A percentile compares a stretch with the other conserved stretches of the same genome.
phyloP scores from a whole-genome alignment of 192 early-diverging fungal genomes.

The Coemansia sp. region DNA sequence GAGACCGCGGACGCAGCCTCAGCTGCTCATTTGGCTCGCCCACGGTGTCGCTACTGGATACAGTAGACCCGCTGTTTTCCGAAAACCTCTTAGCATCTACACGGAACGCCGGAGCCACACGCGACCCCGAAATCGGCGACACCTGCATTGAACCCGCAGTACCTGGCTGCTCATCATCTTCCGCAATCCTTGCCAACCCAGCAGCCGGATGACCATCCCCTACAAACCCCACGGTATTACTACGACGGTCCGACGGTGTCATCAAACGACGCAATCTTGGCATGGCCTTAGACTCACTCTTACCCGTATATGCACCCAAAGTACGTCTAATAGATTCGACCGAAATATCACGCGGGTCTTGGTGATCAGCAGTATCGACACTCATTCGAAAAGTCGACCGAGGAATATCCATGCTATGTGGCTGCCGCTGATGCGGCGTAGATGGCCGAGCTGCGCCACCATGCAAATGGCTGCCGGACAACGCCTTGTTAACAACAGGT shows the following conservation, averaged over 20 bases:
- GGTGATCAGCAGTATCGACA: constrained; percentile 11
- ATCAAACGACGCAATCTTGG: constrained; percentile 40
- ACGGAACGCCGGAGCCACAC: neutral
- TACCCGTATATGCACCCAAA: constrained; percentile 35
- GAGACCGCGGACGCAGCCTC: constrained; percentile 7
- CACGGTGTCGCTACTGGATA: constrained; percentile 34
- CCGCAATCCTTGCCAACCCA: constrained; percentile 31
- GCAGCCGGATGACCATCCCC: constrained; percentile 2
- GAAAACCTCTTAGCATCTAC: constrained; percentile 39
- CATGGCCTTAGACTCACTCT: constrained; percentile 16
- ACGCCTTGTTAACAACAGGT: neutral
- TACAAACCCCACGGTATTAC: neutral
- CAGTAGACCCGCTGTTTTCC: constrained; percentile 53
- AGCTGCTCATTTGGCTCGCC: constrained; percentile 8
- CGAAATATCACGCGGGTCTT: constrained; percentile 18
- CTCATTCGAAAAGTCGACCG: constrained; percentile 1
- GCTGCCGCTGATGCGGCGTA: neutral
- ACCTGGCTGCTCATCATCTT: constrained; percentile 44
- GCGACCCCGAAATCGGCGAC: neutral
- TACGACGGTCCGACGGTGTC: constrained; percentile 15
- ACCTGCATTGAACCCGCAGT: neutral
- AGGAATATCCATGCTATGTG: constrained; percentile 37
- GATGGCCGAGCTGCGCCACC: too few relatives aligned
- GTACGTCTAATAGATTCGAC: constrained; percentile 32
- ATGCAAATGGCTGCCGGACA: too few relatives aligned